Evolutionary conservation across 352 stramenopile species (phyloP).

Genomic region (Pythium vanterpoolii): DNA sequence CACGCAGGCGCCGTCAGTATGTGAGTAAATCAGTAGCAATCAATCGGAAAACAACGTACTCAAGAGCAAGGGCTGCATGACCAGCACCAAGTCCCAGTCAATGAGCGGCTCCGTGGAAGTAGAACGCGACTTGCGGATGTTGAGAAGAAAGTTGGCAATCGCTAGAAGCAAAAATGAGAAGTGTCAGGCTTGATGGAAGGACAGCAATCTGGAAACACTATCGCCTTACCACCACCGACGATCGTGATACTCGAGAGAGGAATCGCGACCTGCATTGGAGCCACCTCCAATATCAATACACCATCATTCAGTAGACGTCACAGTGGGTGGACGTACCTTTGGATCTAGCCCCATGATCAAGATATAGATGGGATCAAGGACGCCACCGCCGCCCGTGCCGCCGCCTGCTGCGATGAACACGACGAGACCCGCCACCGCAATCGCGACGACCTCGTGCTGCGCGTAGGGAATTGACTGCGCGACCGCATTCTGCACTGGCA

Average conservation of each 20-base stretch:
- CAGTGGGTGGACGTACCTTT: conserved; percentile 39
- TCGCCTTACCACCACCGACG: conserved; percentile 62
- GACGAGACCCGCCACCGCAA: conserved; percentile 52
- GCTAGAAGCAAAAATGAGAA: conserved; percentile 30
- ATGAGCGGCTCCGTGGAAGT: conserved; percentile 89
- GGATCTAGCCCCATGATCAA: conserved; percentile 91
- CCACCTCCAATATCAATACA: not conserved
- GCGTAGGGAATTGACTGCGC: conserved; percentile 34
- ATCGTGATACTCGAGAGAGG: conserved; percentile 96
- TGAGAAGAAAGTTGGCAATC: conserved; percentile 92
- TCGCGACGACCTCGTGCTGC: conserved; percentile 41
- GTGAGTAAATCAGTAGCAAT: not conserved
- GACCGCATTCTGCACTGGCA: conserved; percentile 12
- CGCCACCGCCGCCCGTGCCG: conserved; percentile 90
- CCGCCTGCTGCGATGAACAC: conserved; percentile 87
- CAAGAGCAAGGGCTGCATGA: conserved; percentile 93
- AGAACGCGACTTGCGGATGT: conserved; percentile 87
- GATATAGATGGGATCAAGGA: conserved; percentile 96
- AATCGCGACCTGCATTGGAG: conserved; percentile 73
- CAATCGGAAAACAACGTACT: conserved; percentile 31
- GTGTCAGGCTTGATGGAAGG: not conserved
- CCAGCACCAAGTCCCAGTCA: conserved; percentile 96
- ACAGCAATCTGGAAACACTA: not conserved
- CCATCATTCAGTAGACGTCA: not conserved
- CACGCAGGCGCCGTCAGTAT: not conserved